Base-by-base conservation (phyloP, 345 rosid genomes). In the Citrus inodora region DNA sequence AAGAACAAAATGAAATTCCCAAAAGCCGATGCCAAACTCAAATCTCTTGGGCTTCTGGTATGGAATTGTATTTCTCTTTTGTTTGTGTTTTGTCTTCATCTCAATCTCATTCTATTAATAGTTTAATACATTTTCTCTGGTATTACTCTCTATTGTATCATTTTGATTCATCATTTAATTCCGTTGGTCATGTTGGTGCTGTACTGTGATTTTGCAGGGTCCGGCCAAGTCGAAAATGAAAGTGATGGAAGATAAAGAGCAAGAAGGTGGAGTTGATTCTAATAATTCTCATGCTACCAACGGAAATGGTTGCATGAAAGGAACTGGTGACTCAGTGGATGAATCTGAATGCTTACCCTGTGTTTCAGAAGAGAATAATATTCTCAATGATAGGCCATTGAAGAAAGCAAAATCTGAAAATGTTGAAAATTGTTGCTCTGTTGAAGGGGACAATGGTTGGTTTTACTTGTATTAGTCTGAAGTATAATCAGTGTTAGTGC, bases 11-110 rank as follows among this genome's bases (percentile, higher is more conserved):
- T 94, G 90, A 81, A 80, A 75, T 94, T 91, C 70, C 82, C 88
- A 6, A 96, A 91, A 63, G 92, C 99, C 25, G 98, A 96, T 80
- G 90, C 87, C 19, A 83, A 80, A 71, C 90, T 96, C 40, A 85
- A 88, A 80, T 83, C 88, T 75, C 91, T 92, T 46, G 98, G 95
- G 63, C 93, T 96, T 37, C 32, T 78, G 94, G 99, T 93, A 91
- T 78, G 89, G 40, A 14, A 1, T 2, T 22, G 60, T 17, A 28
- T 58, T 1, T 51, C 58, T 4, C 7, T 40, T 7, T 62, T 10
- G 0, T 59, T 56, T 28, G 35, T 72, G 48, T 28, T 19, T 19
- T 71, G 53, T 30, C 4, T 21, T 32, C 24, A 13, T 70, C 27
- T 67, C 21, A 17, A 33, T 35, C 46, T 56, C 3, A 38, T 72